Base-by-base conservation (phyloP, 768 basidiomycete genomes). In the Serendipita sp. region DNA sequence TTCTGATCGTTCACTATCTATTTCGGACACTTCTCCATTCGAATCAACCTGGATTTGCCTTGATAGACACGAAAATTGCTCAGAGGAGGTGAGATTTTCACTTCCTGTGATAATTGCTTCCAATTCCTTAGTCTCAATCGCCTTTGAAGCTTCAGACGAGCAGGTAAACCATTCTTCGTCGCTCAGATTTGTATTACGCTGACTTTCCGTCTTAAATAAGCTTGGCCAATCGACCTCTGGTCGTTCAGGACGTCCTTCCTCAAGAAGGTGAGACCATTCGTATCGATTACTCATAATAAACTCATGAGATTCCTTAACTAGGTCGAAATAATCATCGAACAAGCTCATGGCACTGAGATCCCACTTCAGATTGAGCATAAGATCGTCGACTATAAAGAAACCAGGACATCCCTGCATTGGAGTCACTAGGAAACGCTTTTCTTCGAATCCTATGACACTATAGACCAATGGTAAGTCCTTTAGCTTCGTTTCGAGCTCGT, bases 111-210 rank as follows among this genome's bases (percentile, higher is more conserved):
- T 24, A 0, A 24, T 24, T 24, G 0, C 24, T 24, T 24, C 24
- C 24, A 24, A 24, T 24, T 24, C 24, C 24, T 24, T 24, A 24
- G 24, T 24, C 24, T 24, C 24, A 24, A 24, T 24, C 1, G 24
- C 24, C 24, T 24, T 24, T 24, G 24, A 24, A 24, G 24, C 24
- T 24, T 24, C 24, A 24, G 24, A 24, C 24, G 24, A 24, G 24
- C 24, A 24, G 24, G 24, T 24, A 24, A 24, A 24, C 24, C 24
- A 24, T 1, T 24, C 24, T 24, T 24, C 24, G 24, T 24, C 24
- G 3, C 3, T 53, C 65, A 3, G 56, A 41, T 37, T 63, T 65
- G 18, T 60, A 65, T 32, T 65, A 60, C 0, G 54, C 65, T 35
- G 65, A 65, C 65, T 60, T 24, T 24, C 24, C 24, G 24, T 24